phyloP scores from a whole-genome alignment of 225 moss, liverwort and hornwort genomes.

The Polytrichum commune region DNA sequence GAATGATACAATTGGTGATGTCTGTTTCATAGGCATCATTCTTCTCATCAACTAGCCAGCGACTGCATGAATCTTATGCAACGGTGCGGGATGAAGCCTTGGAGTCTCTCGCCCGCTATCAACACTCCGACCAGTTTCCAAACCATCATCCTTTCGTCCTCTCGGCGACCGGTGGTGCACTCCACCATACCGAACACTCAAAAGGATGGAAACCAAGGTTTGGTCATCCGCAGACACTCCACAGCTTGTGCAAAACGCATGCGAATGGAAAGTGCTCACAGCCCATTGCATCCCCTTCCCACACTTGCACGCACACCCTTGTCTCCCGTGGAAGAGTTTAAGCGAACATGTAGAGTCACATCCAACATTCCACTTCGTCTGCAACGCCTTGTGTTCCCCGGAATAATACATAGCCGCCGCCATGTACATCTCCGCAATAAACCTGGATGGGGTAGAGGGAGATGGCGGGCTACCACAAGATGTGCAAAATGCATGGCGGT shows the following conservation, averaged over 20 bases:
- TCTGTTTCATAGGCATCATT: no score
- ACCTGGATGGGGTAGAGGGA: constrained; percentile 17
- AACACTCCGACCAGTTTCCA: background rate
- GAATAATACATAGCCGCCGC: constrained; percentile 31
- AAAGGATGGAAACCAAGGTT: constrained; percentile 22
- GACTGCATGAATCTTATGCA: no score
- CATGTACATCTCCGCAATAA: constrained; percentile 34
- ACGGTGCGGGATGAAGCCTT: background rate
- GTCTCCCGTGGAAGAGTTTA: constrained; percentile 19
- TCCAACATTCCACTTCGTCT: constrained; percentile 22
- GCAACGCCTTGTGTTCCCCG: constrained; percentile 6
- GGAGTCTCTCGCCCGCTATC: constrained; percentile 1
- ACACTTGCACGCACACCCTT: constrained; percentile 22
- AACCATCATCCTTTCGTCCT: background rate
- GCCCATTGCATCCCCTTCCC: constrained; percentile 21
- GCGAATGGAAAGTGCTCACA: constrained; percentile 36
- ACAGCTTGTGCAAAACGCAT: constrained; percentile 32
- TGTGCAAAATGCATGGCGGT: constrained; percentile 36
- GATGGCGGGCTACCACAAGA: constrained; percentile 23
- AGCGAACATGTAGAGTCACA: constrained; percentile 27
- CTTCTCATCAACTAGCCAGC: no score
- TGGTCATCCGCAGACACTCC: constrained; percentile 18
- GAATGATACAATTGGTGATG: no score
- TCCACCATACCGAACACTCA: constrained; percentile 31
- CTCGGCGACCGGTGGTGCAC: background rate